Base-by-base conservation (phyloP, 352 stramenopile genomes). In the Phytopythium cucurbitacearum region DNA sequence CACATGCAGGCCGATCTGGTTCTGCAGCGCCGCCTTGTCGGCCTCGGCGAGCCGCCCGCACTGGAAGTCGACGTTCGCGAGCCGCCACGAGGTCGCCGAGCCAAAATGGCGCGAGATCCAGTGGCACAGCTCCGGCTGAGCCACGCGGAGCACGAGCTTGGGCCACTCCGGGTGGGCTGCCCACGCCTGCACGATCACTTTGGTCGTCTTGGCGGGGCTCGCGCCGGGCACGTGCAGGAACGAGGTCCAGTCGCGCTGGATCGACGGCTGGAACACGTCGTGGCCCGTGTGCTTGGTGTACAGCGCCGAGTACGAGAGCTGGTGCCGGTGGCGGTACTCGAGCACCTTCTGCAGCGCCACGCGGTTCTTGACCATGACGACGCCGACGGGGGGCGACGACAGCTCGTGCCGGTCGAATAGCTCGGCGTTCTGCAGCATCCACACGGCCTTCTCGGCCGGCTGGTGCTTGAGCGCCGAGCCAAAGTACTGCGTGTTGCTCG, bases 341-440 rank as follows among this genome's bases (percentile, higher is more conserved):
- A 92, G 66, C 53, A 90, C 73, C 57, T 92, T 92, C 50, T 89
- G 87, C 9, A 92, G 65, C 0, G 79, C 76, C 41, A 92, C 85
- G 38, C 79, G 75, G 43, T 89, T 92, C 59, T 92, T 92, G 37
- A 88, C 80, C 46, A 92, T 78, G 66, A 92, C 85, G n/a, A 92
- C 79, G 16, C 82, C 82, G 6, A 92, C 74, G 15, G 67, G 74
- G 7, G 82, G 82, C 45, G 87, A 73, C 12, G 64, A 56, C 37
- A 92, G 62, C 51, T 92, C 82, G 53, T 92, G 82, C 43, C 80
- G 73, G 47, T 92, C 82, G 40, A 92, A 92, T 54, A 89, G 89
- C 57, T 92, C 79, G 51, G 84, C 74, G 60, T 92, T 89, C 57
- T 89, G 77, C 80, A 92, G 87, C 76, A 92, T 87, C 82, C 82